Evolutionary conservation across 352 stramenopile genomes (phyloP).

Genomic region (Pythium pyrilobum): DNA sequence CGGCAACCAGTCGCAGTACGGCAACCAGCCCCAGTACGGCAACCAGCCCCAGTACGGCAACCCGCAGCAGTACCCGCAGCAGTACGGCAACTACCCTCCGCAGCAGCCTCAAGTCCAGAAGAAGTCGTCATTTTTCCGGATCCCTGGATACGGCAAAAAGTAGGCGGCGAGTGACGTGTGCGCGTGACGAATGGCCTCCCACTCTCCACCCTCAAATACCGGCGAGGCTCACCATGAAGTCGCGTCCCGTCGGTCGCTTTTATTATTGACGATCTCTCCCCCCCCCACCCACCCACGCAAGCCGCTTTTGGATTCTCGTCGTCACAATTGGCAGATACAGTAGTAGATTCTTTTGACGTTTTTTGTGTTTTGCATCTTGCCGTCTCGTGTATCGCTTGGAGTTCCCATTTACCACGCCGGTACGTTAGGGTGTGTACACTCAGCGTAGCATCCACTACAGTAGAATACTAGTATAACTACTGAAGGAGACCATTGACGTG

Average conservation of each 20-base stretch:
- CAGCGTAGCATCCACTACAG: too few species aligned
- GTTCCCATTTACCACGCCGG: too few species aligned
- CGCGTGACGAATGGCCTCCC: not conserved
- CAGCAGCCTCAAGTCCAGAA: constrained; percentile 43
- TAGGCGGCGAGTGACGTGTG: constrained; percentile 14
- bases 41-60: constrained; percentile 38
- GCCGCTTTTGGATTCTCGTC: not conserved
- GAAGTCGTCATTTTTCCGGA: constrained; percentile 61
- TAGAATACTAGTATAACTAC: too few species aligned
- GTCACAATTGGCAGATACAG: not conserved
- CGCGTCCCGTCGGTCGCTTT: constrained; percentile 13
- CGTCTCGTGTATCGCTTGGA: too few species aligned
- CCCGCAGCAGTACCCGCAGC: constrained; percentile 40
- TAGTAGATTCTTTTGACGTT: constrained; percentile 1
- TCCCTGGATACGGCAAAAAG: constrained; percentile 74
- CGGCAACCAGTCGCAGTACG: constrained; percentile 17
- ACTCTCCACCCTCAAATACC: not conserved
- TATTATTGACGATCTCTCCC: constrained; percentile 19
- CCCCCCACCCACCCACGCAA: not conserved
- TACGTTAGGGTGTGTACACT: too few species aligned
- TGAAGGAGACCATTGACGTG: too few species aligned
- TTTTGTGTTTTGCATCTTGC: too few species aligned
- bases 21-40: constrained; percentile 18
- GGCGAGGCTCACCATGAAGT: not conserved
- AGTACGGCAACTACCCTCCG: constrained; percentile 41